Evolutionary conservation across 2,329 filamentous ascomycete species (phyloP).

Genomic region (Aspergillus uvarum): DNA sequence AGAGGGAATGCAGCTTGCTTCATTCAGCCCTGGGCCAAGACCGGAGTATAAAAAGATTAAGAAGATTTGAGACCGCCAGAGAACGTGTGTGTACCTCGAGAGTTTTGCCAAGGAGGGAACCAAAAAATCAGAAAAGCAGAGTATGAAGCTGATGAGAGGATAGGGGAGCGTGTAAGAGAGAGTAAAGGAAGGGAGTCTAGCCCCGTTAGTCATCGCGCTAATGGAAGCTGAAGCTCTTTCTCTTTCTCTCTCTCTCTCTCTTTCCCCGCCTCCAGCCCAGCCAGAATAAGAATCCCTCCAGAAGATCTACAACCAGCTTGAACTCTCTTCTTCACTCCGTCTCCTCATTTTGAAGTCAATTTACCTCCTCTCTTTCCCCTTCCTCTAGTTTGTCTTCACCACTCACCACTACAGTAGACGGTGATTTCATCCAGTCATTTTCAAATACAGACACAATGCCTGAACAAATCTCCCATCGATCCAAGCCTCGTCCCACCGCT

Average conservation of each 20-base stretch:
- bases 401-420: too few species aligned
- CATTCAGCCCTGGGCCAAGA: not conserved
- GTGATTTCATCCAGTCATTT: not conserved
- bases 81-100: too few species aligned
- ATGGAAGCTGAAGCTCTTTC: too few species aligned
- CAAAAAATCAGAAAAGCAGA: not conserved
- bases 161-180: not conserved
- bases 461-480: not conserved
- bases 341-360: not conserved
- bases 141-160: not conserved
- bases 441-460: too few species aligned
- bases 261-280: too few species aligned
- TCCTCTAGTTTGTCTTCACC: too few species aligned
- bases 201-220: not conserved
- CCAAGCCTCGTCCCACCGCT: slow-evolving; percentile 19
- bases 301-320: not conserved
- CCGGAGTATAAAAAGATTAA: not conserved
- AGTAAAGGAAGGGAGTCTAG: not conserved
- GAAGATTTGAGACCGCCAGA: too few species aligned
- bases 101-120: not conserved
- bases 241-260: too few species aligned
- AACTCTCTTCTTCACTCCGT: not conserved
- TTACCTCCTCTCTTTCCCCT: too few species aligned
- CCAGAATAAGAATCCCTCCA: too few species aligned
- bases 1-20: not conserved